Percentiles rank a stretch among this genome's conserved stretches.
Conservation (phyloP, 352 stramenopile genomes). For the Peronospora destructor region DNA sequence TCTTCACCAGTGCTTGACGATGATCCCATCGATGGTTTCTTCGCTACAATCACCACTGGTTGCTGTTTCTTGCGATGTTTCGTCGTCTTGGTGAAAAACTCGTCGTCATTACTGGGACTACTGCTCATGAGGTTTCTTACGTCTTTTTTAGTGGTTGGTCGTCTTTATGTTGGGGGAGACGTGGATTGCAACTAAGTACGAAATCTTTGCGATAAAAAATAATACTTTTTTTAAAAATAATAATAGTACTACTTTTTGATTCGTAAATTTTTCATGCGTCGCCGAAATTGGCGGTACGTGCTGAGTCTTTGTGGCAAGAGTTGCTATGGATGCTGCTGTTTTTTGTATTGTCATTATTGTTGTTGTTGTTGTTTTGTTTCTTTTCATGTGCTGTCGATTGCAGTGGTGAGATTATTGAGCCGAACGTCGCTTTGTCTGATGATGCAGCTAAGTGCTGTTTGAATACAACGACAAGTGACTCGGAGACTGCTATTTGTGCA, state of each 20-base stretch:
- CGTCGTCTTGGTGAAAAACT: slow-evolving; percentile 73
- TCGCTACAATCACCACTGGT: slow-evolving; percentile 9
- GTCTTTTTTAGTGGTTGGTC: no score
- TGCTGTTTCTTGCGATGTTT: slow-evolving; percentile 64
- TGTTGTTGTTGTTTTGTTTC: no score
- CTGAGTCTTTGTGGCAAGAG: no score
- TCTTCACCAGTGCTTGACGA: slow-evolving; percentile 1
- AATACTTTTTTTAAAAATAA: no score
- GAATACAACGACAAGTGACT: background rate
- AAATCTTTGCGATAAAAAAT: background rate
- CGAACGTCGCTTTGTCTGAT: background rate
- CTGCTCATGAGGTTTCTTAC: slow-evolving; percentile 13
- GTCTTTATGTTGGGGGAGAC: background rate
- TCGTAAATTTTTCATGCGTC: no score
- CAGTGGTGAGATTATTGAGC: slow-evolving; percentile 32
- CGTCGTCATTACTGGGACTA: slow-evolving; percentile 42
- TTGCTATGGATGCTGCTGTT: background rate
- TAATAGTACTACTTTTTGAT: no score
- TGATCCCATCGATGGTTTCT: slow-evolving; percentile 18
- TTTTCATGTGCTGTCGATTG: background rate
- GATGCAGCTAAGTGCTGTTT: background rate
- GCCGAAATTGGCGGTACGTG: no score
- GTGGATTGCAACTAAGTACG: slow-evolving; percentile 4
- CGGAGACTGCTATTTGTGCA: background rate
- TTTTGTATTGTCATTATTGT: background rate